A percentile compares a stretch with the other conserved stretches of the same genome.
These are phyloP conservation scores for Eremothecium gossypii DNA, from an alignment of 1,139 yeast genomes.

Conservation along the genomic window DNA sequence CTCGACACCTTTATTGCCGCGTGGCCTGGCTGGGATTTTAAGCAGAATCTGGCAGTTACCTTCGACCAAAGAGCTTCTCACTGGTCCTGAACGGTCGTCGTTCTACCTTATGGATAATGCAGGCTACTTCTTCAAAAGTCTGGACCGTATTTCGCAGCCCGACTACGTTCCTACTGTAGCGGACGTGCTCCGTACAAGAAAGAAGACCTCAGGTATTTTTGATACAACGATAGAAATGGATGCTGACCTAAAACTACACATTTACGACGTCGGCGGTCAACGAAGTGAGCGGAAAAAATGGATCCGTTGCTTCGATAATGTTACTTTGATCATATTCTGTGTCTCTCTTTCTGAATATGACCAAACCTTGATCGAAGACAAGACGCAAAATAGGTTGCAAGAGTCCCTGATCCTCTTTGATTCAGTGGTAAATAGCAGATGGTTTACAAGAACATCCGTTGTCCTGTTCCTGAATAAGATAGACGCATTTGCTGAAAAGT, in stretches of 20 bases:
- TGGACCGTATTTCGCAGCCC: constrained; percentile 51
- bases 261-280: constrained; percentile 93
- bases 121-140: constrained; percentile 61
- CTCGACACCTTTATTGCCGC: constrained; percentile 24
- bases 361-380: constrained; percentile 74
- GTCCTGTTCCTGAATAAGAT: constrained; percentile 82
- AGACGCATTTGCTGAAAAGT: constrained; percentile 79
- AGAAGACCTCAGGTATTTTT: constrained; percentile 87
- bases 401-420: constrained; percentile 82
- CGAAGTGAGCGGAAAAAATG: constrained; percentile 88
- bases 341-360: constrained; percentile 88
- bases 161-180: constrained; percentile 63
- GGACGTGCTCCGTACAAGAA: constrained; percentile 80
- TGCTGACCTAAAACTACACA: constrained; percentile 55
- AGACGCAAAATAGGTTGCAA: constrained; percentile 69
- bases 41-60: constrained; percentile 48
- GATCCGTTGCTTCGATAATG: constrained; percentile 94
- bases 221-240: constrained; percentile 77
- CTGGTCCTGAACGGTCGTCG: constrained; percentile 50
- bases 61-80: constrained; percentile 48
- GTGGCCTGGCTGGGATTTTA: constrained; percentile 39
- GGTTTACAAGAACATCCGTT: constrained; percentile 83
- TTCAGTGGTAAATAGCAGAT: constrained; percentile 84
- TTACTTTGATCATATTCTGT: constrained; percentile 79
- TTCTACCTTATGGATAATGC: constrained; percentile 88